Base-by-base conservation (phyloP, 1,284 basidiomycete species). In the Sporisorium reilianum region DNA sequence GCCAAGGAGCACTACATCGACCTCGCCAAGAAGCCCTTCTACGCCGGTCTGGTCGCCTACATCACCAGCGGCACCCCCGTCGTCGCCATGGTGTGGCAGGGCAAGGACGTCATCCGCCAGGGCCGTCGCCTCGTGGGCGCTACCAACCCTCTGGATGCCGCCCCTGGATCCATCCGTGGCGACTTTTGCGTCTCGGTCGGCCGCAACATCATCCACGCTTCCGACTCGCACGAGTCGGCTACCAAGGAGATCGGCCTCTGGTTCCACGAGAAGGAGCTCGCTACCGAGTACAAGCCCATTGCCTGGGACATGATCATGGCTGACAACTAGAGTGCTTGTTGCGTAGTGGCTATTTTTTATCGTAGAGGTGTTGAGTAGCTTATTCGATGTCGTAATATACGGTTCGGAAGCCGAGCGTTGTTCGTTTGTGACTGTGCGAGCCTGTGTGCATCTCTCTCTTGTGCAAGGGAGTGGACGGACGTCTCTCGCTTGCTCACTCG, bases 211-310 rank as follows among this genome's bases (percentile, higher is more conserved):
- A 86, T 87, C 78, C 86, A 87, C 80, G 86, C 85, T 53, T 86
- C 86, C 14, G 86, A 87, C 85, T 85, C 85, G 51, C 85, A 85
- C 78, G 86, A 87, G 45, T 83, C 85, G 52, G 86, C 86, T 45
- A 86, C 86, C 79, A 79, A 87, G 82, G 86, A 87, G 84, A 87
- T 87, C 66, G 86, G 85, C 45, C 86, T 87, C 48, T 87, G 86
- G 86, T 87, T 87, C 84, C 81, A 83, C 74, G 75, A 83, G 59
- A 75, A 78, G 74, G 86, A 87, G 81, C 81, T 87, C 55, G 83
- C 82, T 64, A 65, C 69, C 44, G 80, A 84, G 63, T 86, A 86
- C 85, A 78, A 84, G 83, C 85, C 85, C 44, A 81, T 81, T 46
- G 84, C 85, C 52, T 85, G 80, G 58, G 51, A 54, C 55, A 75